Conservation (phyloP, 257 asterid species). For the Capsicum pubescens region DNA sequence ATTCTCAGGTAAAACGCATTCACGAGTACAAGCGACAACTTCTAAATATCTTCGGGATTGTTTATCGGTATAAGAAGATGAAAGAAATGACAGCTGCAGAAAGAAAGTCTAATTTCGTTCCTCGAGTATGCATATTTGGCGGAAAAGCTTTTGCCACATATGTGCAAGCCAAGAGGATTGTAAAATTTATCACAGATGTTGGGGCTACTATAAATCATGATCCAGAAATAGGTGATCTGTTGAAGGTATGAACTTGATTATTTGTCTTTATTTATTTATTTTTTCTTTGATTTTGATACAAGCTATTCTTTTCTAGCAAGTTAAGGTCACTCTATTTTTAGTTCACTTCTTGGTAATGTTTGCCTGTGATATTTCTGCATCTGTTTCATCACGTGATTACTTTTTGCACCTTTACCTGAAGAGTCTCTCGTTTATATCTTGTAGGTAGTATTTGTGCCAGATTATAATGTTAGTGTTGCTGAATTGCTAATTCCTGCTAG, state of each 20-base stretch:
- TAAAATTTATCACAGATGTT: constrained; percentile 64
- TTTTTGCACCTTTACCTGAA: not conserved
- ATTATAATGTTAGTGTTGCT: constrained; percentile 86
- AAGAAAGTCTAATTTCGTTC: constrained; percentile 53
- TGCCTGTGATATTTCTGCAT: not conserved
- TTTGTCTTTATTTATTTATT: not conserved
- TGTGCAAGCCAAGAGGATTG: constrained; percentile 67
- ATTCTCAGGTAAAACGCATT: constrained; percentile 61
- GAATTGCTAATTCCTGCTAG: constrained; percentile 82
- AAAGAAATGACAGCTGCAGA: constrained; percentile 58
- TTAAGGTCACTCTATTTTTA: not conserved
- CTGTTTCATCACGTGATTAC: constrained; percentile 15
- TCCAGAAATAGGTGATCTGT: constrained; percentile 59
- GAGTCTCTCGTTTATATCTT: constrained; percentile 28
- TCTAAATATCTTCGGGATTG: constrained; percentile 58
- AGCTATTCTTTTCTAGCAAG: constrained; percentile 19
- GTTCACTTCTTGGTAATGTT: not conserved
- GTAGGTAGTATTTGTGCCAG: constrained; percentile 81
- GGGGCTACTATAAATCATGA: constrained; percentile 65
- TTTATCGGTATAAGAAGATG: constrained; percentile 64
- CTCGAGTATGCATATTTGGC: constrained; percentile 70
- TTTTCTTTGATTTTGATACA: not conserved
- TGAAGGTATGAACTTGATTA: constrained; percentile 48
- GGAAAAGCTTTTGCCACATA: constrained; percentile 68
- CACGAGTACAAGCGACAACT: constrained; percentile 68